Evolutionary conservation across 176 grass and related monocot species (phyloP).

Genomic region (Hsuehochloa calcarea): DNA sequence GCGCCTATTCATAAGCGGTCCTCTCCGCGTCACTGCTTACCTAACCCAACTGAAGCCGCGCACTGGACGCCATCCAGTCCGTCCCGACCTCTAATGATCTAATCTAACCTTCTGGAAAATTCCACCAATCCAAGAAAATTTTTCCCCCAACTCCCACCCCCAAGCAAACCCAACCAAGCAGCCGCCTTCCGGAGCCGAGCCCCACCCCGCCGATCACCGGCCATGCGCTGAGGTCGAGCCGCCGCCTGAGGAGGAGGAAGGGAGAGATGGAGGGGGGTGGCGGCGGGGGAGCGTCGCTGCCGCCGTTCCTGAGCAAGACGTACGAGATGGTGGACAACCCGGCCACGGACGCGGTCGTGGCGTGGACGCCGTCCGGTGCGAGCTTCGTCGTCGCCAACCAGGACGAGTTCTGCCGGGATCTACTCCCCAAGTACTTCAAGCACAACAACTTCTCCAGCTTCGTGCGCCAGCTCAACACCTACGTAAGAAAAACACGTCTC

Average conservation of each 20-base stretch:
- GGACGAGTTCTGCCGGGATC: constrained; percentile 71
- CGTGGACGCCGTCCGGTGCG: constrained; percentile 56
- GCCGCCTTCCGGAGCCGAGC: background rate
- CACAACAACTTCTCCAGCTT: constrained; percentile 99
- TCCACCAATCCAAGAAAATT: constrained; percentile 39
- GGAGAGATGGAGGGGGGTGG: constrained; percentile 37
- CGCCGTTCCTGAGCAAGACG: constrained; percentile 93
- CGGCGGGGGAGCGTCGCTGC: constrained; percentile 55
- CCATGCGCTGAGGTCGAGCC: constrained; percentile 4
- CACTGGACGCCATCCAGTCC: constrained; percentile 7
- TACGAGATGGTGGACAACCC: constrained; percentile 99
- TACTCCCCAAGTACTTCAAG: constrained; percentile 98
- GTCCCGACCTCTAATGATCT: background rate
- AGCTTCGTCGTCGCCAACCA: constrained; percentile 90
- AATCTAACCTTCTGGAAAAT: constrained; percentile 53
- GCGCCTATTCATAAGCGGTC: background rate
- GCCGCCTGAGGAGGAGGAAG: background rate
- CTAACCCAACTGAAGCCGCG: constrained; percentile 9
- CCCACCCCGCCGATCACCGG: constrained; percentile 28
- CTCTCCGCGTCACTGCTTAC: constrained; percentile 47
- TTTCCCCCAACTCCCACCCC: constrained; percentile 22
- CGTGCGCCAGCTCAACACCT: constrained; percentile 96
- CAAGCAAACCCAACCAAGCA: constrained; percentile 23
- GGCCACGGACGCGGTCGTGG: constrained; percentile 69
- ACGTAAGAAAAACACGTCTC: constrained; percentile 53